Evolutionary conservation across 139 green algal genomes (phyloP), one percentile per base, ranked within the genome.

Genomic region (Deuterostichococcus epilithicus): DNA sequence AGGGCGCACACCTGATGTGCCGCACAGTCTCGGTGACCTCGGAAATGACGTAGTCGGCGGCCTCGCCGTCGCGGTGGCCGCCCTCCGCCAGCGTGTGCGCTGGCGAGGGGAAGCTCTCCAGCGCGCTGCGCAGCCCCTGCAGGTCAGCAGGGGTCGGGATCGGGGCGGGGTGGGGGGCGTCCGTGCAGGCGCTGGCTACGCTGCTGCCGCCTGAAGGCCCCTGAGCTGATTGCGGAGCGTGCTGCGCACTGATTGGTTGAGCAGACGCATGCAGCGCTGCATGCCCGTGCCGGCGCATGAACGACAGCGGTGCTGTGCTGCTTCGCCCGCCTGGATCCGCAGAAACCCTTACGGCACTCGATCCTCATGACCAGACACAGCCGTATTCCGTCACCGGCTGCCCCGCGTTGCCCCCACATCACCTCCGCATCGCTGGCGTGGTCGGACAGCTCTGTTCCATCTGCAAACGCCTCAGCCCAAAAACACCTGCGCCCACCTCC

Each of bases 1-100:
- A 26, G 26, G 70, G 20, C 67, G 22, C n/a, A 80, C 82, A 0
- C 78, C 34, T 73, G 34, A 85, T 60, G 44, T 76, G 74, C 81
- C 81, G 38, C 74, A 91, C 74, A 33, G 78, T 84, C 47, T 90
- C 87, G 8, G 84, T 81, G 0, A 90, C 74, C 45, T 90, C 83
- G 20, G 45, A 33, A 13, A 93, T 36, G 32, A 88, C 45, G 59
- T 90, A 90, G 76, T 91, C 84, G 1, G 84, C 79, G 4, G 74
- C 78, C 75, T 81, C 81, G 3, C 76, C 67, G 34, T 66, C 23
- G 18, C 33, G 20, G 42, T 84, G 80, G 13, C 45, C 74, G 2
- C 65, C 74, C 34, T 79, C 63, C 10, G 78, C 36, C 28, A 75
- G 39, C 3, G 71, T 82, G 73, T 72, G 58, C 37, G 35, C 44